Base-by-base conservation (phyloP, 1,139 yeast species). In the Candida dubliniensis region DNA sequence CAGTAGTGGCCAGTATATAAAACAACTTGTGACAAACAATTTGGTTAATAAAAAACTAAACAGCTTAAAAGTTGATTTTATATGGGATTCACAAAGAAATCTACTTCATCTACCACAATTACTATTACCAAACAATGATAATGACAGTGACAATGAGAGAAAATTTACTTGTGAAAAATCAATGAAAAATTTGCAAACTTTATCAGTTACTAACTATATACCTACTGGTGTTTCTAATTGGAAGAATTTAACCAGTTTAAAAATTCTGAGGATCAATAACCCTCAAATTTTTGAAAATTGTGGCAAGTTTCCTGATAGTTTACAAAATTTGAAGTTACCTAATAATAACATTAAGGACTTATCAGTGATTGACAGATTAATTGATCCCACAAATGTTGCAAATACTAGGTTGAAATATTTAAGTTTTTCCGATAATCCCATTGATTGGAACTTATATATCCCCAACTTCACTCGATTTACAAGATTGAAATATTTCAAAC, bases 351-450 rank as follows among this genome's bases (percentile, higher is more conserved):
- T 59, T 26, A 30, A 30, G 6, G 50, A 54, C 36, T 27, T 53
- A 7, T 25, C 45, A n/a, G 23, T 27, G 0, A 34, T 48, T 0
- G 33, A 37, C 5, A 35, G 27, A 9, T 33, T 12, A 3, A 40
- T 56, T 1, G 51, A 52, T 3, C 27, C 34, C 8, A n/a, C n/a
- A n/a, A 11, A 25, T 5, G n/a, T n/a, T n/a, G n/a, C n/a, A n/a
- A 37, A 39, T 3, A 18, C 3, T 18, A 18, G 23, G 23, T 43
- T 63, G 14, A 43, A 40, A 14, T 44, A 43, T 15, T 44, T 63
- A 25, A 49, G 48, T 34, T 35, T 61, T n/a, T 53, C 63, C 2
- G 52, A 59, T 44, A 63, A 62, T 46, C 63, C 63, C 1, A 56
- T 61, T n/a, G 50, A 53, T 35, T 63, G 67, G 67, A 34, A 31